Percentiles rank a stretch among this genome's conserved stretches.
Conservation (phyloP, 345 rosid genomes). For the Moringa oleifera region DNA sequence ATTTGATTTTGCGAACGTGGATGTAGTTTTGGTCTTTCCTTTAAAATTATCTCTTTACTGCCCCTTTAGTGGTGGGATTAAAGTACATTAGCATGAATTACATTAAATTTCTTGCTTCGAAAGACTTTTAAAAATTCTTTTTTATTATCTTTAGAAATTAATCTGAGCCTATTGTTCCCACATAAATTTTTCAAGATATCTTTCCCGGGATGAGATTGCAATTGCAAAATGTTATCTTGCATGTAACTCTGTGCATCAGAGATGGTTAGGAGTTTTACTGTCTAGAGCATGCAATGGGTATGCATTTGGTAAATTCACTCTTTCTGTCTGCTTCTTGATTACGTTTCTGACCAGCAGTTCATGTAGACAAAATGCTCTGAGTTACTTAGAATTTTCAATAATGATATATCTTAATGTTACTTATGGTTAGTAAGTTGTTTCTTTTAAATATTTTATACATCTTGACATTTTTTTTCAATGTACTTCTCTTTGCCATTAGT, state of each 20-base stretch:
- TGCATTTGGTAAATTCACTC: constrained; percentile 15
- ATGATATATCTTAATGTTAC: too few species aligned
- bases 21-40: not conserved
- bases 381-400: too few species aligned
- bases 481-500: not conserved
- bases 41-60: too few species aligned
- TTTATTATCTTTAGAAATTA: too few species aligned
- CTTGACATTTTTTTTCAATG: too few species aligned
- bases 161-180: constrained; percentile 18
- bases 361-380: too few species aligned
- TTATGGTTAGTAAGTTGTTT: too few species aligned
- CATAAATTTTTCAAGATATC: too few species aligned
- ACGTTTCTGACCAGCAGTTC: not conserved
- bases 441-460: too few species aligned
- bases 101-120: not conserved
- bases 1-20: not conserved
- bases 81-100: not conserved
- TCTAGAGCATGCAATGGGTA: constrained; percentile 84
- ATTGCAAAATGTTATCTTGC: constrained; percentile 87
- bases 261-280: constrained; percentile 96
- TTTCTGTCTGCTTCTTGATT: not conserved
- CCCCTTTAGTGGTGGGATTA: not conserved
- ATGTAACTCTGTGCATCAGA: constrained; percentile 77
- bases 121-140: not conserved
- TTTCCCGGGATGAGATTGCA: constrained; percentile 76